Evolutionary conservation across 805 yeast species (phyloP).

Genomic region (Candida takata): DNA sequence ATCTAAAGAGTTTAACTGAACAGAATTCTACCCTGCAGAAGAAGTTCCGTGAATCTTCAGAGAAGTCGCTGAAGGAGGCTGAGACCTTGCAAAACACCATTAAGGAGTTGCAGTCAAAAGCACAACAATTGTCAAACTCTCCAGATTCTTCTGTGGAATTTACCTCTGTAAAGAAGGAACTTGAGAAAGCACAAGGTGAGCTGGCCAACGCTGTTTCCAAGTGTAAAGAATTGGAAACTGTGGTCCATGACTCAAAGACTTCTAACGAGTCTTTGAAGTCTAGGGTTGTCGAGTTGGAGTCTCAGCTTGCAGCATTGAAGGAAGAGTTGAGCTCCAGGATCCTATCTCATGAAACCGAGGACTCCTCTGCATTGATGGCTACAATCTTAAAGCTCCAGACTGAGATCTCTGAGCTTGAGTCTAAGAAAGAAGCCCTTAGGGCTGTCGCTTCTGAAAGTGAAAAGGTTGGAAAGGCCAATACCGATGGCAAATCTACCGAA

Average conservation of each 20-base stretch:
- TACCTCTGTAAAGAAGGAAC: conserved; percentile 6
- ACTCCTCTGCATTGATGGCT: conserved; percentile 1
- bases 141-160: neutral
- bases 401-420: conserved; percentile 4
- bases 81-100: conserved; percentile 12
- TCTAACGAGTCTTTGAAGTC: conserved; percentile 30
- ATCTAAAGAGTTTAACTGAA: conserved; percentile 9
- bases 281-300: conserved; percentile 11
- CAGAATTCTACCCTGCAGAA: conserved; percentile 2
- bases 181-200: conserved; percentile 7
- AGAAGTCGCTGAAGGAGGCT: conserved; percentile 12
- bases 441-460: conserved; percentile 4
- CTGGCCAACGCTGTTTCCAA: conserved; percentile 21
- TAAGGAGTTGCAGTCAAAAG: conserved; percentile 9
- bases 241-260: conserved; percentile 26
- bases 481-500: too few relatives aligned
- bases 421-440: conserved; percentile 3
- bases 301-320: conserved; percentile 2
- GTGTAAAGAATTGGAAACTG: conserved; percentile 32
- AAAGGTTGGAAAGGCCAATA: too few relatives aligned
- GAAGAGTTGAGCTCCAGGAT: neutral
- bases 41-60: conserved; percentile 14
- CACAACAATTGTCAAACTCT: conserved; percentile 1
- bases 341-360: too few relatives aligned
- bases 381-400: conserved; percentile 2